Evolutionary conservation across 345 rosid genomes (phyloP).

Genomic region (Linum usitatissimum): DNA sequence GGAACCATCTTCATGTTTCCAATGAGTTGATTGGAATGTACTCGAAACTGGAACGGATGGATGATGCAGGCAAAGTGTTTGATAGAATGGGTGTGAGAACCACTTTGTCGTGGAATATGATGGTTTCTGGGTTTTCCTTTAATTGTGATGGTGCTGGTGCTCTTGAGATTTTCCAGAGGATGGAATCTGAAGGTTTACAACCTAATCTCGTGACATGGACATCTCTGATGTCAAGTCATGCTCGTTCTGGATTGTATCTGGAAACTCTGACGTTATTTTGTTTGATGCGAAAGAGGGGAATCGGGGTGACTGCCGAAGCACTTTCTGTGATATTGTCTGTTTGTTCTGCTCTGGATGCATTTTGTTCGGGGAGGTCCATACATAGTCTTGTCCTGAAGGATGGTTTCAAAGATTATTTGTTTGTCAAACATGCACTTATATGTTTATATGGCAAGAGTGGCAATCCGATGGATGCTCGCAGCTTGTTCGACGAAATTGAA

Average conservation of each 20-base stretch:
- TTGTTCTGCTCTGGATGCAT: constrained; percentile 27
- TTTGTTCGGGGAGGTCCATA: constrained; percentile 26
- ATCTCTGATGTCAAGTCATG: constrained; percentile 33
- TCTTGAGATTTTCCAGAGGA: constrained; percentile 32
- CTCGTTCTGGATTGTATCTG: constrained; percentile 34
- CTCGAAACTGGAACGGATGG: constrained; percentile 30
- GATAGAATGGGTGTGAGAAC: constrained; percentile 44
- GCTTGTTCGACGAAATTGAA: constrained; percentile 33
- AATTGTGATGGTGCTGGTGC: constrained; percentile 41
- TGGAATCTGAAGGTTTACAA: constrained; percentile 47
- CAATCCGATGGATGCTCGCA: constrained; percentile 28
- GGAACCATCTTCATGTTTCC: constrained; percentile 32
- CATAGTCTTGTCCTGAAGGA: constrained; percentile 48
- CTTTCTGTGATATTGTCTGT: constrained; percentile 55
- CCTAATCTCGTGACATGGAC: constrained; percentile 45
- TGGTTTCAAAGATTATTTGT: constrained; percentile 45
- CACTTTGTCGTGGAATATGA: constrained; percentile 54
- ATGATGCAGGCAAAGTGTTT: constrained; percentile 40
- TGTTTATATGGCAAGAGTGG: constrained; percentile 49
- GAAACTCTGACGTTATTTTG: constrained; percentile 36
- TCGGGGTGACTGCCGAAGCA: constrained; percentile 32
- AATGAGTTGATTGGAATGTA: constrained; percentile 59
- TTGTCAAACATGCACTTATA: constrained; percentile 46
- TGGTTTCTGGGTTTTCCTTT: constrained; percentile 46
- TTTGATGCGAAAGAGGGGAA: constrained; percentile 37